Evolutionary conservation across 192 early-diverging fungal genomes (phyloP).

Genomic region (Fimicolochytrium jonesii): DNA sequence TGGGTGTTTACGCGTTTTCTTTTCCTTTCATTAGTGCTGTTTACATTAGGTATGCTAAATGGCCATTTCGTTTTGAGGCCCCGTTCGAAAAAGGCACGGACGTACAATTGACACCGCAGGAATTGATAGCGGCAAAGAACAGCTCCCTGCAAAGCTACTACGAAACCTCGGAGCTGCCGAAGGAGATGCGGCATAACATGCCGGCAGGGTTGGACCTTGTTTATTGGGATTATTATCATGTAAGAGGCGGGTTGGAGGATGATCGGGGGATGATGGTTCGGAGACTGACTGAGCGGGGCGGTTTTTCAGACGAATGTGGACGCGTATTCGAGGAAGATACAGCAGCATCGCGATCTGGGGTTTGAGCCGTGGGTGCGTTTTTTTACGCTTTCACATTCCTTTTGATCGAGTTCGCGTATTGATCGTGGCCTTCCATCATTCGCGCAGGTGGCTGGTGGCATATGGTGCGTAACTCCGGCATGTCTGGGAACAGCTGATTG

Average conservation of each 20-base stretch:
- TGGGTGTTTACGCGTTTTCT: background rate
- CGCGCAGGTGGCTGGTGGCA: constrained; percentile 60
- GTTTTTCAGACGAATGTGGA: constrained; percentile 47
- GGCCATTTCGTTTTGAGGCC: background rate
- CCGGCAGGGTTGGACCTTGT: constrained; percentile 66
- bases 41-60: constrained; percentile 22
- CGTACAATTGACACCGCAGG: background rate
- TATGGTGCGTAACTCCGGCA: too few species aligned
- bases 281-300: background rate
- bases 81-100: background rate
- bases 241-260: background rate
- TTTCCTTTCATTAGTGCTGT: constrained; percentile 20
- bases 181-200: constrained; percentile 55
- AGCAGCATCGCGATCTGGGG: constrained; percentile 78
- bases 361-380: constrained; percentile 73
- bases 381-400: too few species aligned
- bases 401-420: too few species aligned
- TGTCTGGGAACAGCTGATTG: background rate
- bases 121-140: constrained; percentile 65
- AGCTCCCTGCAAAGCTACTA: constrained; percentile 80
- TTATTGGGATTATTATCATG: constrained; percentile 88
- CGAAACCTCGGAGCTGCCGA: constrained; percentile 50
- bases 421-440: too few species aligned
- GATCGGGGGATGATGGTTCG: background rate
- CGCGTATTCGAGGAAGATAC: constrained; percentile 69